Base-by-base conservation (phyloP, 768 basidiomycete species). In the Mrakia frigida region DNA sequence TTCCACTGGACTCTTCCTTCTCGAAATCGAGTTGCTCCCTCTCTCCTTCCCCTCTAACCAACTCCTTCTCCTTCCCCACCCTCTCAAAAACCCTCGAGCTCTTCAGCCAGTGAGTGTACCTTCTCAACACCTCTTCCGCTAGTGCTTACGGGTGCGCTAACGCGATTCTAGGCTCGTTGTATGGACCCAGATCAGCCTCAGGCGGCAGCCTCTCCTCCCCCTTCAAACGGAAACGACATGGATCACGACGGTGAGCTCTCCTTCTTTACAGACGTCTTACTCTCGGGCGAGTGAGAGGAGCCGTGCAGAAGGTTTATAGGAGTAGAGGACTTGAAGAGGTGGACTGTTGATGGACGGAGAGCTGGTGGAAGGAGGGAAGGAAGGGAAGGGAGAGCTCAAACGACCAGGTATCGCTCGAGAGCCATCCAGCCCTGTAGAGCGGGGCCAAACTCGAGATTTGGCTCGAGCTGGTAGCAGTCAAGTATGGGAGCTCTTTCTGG, bases 101-200 rank as follows among this genome's bases (percentile, higher is more conserved):
- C 25, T 46, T 56, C 25, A 56, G 56, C 56, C 56, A 56, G 56
- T 56, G 25, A 25, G 56, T 56, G 9, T 10, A n/a, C n/a, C 23
- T 56, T 25, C 25, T 56, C n/a, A 3, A n/a, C 25, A 56, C 18
- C 23, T 28, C 9, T 50, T 9, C 21, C 46, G 14, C n/a, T 56
- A 56, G 56, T 9, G n/a, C 23, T 56, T 25, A 25, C 13, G 25
- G 56, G 28, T 10, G 28, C 56, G 9, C 56, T 56, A 56, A 56
- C 56, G 25, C 65, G 16, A n/a, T 43, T 37, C 39, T n/a, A 68
- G 37, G 65, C 65, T 68, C 65, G 65, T 68, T 68, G 65, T n/a
- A 68, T 68, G 65, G 65, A 68, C 21, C 13, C 35, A 10, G 35
- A 35, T 25, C 25, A 68, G 35, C 35, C 65, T 68, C 65, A 35